Percentiles rank a stretch among this genome's conserved stretches.
phyloP scores from a whole-genome alignment of 2,329 filamentous ascomycete species.

The Fusarium burgessii region DNA sequence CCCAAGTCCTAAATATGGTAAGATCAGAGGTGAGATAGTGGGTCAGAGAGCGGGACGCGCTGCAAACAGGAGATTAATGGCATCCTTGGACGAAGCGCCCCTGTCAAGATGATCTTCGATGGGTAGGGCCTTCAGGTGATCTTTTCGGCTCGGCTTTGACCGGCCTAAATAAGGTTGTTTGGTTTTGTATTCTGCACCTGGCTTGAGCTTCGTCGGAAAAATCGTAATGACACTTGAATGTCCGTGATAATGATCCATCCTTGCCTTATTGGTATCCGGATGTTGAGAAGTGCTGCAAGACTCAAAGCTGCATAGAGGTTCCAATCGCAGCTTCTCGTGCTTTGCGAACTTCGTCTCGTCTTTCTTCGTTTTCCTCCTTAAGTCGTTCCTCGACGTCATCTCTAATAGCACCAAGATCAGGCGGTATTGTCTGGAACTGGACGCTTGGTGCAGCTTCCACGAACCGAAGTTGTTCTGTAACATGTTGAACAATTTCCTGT shows the following conservation, averaged over 20 bases:
- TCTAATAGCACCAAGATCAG: slow-evolving; percentile 76
- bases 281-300: slow-evolving; percentile 4
- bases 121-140: not conserved
- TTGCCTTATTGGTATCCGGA: slow-evolving; percentile 1
- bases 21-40: slow-evolving; percentile 1
- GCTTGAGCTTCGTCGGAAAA: slow-evolving; percentile 12
- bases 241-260: slow-evolving; percentile 4
- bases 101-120: not conserved
- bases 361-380: slow-evolving; percentile 72
- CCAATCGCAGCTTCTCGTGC: slow-evolving; percentile 69
- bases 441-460: slow-evolving; percentile 88
- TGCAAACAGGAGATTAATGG: not conserved
- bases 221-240: slow-evolving; percentile 4
- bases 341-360: slow-evolving; percentile 64
- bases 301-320: slow-evolving; percentile 65
- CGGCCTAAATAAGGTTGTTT: not conserved
- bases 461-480: slow-evolving; percentile 88
- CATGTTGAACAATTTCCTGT: slow-evolving; percentile 78
- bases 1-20: not conserved
- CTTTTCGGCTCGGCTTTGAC: not conserved
- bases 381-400: slow-evolving; percentile 76
- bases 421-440: slow-evolving; percentile 83
- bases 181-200: slow-evolving; percentile 1
- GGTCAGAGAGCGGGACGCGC: slow-evolving; percentile 1
- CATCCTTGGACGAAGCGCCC: not conserved